Evolutionary conservation across 768 basidiomycete species (phyloP).

Genomic region (Russula dissimulans): DNA sequence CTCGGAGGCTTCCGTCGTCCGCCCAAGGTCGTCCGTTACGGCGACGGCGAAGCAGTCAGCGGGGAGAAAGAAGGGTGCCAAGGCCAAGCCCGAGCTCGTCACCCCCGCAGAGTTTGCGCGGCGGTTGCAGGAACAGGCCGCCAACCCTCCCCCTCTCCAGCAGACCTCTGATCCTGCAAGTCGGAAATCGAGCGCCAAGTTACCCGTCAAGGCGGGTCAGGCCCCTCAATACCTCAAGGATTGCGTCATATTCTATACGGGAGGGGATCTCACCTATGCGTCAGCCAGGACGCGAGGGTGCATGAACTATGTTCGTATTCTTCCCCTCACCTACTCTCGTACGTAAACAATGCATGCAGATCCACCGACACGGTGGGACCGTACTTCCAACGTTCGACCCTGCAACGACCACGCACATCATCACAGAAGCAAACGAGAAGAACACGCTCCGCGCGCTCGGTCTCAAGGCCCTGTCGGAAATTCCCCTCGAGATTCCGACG

Average conservation of each 20-base stretch:
- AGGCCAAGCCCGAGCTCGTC: constrained; percentile 10
- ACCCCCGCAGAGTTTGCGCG: constrained; percentile 16
- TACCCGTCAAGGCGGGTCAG: neutral
- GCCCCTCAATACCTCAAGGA: constrained; percentile 5
- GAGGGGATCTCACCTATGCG: constrained; percentile 16
- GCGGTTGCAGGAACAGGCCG: neutral
- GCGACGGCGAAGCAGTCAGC: neutral
- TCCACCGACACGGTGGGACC: constrained; percentile 53
- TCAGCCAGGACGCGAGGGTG: constrained; percentile 16
- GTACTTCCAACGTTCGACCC: constrained; percentile 52
- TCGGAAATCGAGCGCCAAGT: neutral
- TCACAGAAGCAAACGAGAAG: constrained; percentile 35
- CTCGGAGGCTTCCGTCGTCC: neutral
- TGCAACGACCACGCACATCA: constrained; percentile 52
- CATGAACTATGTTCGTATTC: constrained; percentile 12
- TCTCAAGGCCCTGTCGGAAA: constrained; percentile 41
- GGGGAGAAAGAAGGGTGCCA: neutral
- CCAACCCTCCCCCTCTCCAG: neutral
- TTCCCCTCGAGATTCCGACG: constrained; percentile 33
- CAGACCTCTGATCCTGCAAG: neutral
- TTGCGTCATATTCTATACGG: constrained; percentile 14
- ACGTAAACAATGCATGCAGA: constrained; percentile 31
- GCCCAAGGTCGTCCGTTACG: neutral
- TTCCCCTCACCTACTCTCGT: neutral
- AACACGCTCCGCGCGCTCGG: constrained; percentile 35